Percentiles rank a stretch among this genome's conserved stretches.
Conservation (phyloP, 1,284 basidiomycete genomes). For the Pascua sp. region DNA sequence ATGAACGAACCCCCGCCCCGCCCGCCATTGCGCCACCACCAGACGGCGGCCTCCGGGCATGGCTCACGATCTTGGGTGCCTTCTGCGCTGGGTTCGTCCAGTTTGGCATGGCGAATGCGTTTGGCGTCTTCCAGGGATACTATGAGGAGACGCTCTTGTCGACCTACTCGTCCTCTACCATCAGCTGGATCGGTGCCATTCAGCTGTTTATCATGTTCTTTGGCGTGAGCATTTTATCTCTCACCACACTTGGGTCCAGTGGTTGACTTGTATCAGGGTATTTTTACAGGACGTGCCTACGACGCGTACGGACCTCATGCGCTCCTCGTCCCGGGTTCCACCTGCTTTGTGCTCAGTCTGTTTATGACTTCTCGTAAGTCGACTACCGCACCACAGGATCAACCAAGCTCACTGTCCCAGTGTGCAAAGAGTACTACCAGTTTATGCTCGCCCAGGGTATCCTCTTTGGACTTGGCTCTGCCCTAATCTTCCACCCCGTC, state of each 20-base stretch:
- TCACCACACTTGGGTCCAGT: too few relatives aligned
- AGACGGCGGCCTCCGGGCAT: conserved; percentile 16
- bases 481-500: conserved; percentile 55
- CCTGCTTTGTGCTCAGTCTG: conserved; percentile 51
- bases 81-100: conserved; percentile 1
- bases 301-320: conserved; percentile 36
- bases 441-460: conserved; percentile 26
- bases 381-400: not conserved
- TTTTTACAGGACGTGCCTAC: conserved; percentile 8
- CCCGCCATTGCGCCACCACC: conserved; percentile 11
- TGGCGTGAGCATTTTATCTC: not conserved
- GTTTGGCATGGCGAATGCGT: conserved; percentile 21
- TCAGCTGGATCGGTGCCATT: conserved; percentile 7
- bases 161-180: conserved; percentile 1
- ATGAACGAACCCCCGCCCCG: too few relatives aligned
- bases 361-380: conserved; percentile 28
- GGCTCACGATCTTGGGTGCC: conserved; percentile 5
- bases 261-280: conserved; percentile 42
- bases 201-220: conserved; percentile 9
- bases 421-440: conserved; percentile 63
- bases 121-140: conserved; percentile 30
- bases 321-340: conserved; percentile 50
- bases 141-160: conserved; percentile 20
- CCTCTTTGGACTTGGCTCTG: conserved; percentile 33
- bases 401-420: not conserved